Conservation (phyloP, 768 basidiomycete species). For the Auricularia sp. region DNA sequence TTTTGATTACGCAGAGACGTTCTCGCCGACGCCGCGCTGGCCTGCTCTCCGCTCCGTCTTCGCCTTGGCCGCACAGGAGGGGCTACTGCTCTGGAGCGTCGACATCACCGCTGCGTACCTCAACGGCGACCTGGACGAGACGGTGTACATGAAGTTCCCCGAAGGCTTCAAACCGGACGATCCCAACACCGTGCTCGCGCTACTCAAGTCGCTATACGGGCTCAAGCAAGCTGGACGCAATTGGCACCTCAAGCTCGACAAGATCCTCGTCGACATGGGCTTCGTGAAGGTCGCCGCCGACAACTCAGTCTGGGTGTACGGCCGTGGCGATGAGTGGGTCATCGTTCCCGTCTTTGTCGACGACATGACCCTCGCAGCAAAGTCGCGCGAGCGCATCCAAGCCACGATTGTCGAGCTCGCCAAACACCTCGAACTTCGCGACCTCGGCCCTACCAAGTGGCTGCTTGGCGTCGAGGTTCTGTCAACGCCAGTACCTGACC, state of each 20-base stretch:
- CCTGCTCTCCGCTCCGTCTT: constrained; percentile 4
- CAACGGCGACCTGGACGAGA: constrained; percentile 17
- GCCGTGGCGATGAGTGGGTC: not conserved
- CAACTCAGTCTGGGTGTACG: constrained; percentile 15
- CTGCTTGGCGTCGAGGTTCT: constrained; percentile 27
- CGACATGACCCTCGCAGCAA: constrained; percentile 18
- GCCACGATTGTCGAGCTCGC: not conserved
- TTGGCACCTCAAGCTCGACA: constrained; percentile 22
- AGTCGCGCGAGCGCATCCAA: not conserved
- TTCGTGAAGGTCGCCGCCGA: constrained; percentile 14
- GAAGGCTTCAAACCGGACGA: constrained; percentile 4
- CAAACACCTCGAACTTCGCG: not conserved
- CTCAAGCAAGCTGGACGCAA: constrained; percentile 19
- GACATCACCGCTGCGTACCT: constrained; percentile 10
- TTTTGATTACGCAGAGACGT: constrained; percentile 18
- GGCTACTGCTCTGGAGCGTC: constrained; percentile 13
- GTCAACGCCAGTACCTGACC: constrained; percentile 8
- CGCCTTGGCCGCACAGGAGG: constrained; percentile 2
- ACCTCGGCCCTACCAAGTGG: constrained; percentile 8
- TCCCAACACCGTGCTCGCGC: not conserved
- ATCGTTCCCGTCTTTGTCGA: constrained; percentile 24
- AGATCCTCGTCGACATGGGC: constrained; percentile 12
- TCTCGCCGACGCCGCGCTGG: constrained; percentile 7
- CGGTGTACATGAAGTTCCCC: constrained; percentile 17
- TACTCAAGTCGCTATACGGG: constrained; percentile 9